phyloP scores from a whole-genome alignment of 2,329 filamentous ascomycete species.

The Colletotrichum godetiae region DNA sequence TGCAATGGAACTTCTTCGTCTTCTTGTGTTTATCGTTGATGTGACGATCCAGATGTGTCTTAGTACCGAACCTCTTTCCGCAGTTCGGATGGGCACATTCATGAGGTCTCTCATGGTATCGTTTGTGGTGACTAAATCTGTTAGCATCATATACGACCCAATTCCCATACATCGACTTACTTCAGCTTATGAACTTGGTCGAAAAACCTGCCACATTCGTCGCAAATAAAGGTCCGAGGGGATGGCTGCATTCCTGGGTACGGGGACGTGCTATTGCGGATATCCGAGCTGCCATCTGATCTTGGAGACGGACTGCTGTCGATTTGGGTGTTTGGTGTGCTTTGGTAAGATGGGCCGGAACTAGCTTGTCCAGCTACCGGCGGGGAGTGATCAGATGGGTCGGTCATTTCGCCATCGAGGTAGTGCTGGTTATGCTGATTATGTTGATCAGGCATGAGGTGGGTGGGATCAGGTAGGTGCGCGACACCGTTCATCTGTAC shows the following conservation, averaged over 20 bases:
- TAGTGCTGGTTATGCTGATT: slow-evolving; percentile 31
- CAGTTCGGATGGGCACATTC: slow-evolving; percentile 65
- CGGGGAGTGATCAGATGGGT: slow-evolving; percentile 55
- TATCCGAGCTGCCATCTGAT: slow-evolving; percentile 50
- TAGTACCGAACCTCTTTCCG: slow-evolving; percentile 69
- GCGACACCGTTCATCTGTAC: slow-evolving; percentile 16
- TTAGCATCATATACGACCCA: slow-evolving; percentile 37
- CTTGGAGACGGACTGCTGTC: slow-evolving; percentile 54
- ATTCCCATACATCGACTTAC: slow-evolving; percentile 47
- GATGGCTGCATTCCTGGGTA: slow-evolving; percentile 38
- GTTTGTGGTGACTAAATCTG: slow-evolving; percentile 63
- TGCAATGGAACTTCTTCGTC: slow-evolving; percentile 70
- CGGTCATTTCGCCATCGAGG: slow-evolving; percentile 37
- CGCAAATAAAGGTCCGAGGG: slow-evolving; percentile 48
- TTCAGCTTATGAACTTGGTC: slow-evolving; percentile 71
- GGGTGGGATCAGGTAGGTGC: slow-evolving; percentile 9
- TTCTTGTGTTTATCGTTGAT: slow-evolving; percentile 72
- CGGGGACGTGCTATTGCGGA: slow-evolving; percentile 51
- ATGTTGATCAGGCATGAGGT: slow-evolving; percentile 27
- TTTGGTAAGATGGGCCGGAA: slow-evolving; percentile 53
- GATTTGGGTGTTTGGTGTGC: slow-evolving; percentile 59
- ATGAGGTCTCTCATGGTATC: slow-evolving; percentile 71
- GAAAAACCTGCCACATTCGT: slow-evolving; percentile 59
- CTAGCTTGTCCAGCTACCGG: slow-evolving; percentile 52
- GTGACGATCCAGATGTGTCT: slow-evolving; percentile 71